These are phyloP conservation scores for Linnemannia zychae DNA, from an alignment of 192 early-diverging fungal species.

Conservation along the genomic window DNA sequence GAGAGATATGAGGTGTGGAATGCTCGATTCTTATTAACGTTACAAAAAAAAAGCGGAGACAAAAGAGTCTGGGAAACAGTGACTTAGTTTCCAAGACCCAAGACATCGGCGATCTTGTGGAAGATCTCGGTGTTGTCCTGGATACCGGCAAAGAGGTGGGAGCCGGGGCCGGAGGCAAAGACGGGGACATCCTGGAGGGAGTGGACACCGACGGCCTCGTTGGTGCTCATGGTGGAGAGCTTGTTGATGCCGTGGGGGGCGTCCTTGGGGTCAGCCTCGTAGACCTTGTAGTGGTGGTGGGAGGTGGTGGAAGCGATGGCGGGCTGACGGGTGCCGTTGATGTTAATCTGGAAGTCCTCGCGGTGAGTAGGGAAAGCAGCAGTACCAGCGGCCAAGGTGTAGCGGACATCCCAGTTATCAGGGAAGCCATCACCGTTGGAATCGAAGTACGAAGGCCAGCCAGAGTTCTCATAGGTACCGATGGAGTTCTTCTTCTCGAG, in stretches of 20 bases:
- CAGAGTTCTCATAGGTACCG: slow-evolving; percentile 65
- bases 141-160: slow-evolving; percentile 55
- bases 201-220: slow-evolving; percentile 57
- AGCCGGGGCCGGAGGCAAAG: slow-evolving; percentile 59
- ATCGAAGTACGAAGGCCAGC: slow-evolving; percentile 64
- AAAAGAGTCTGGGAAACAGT: background rate
- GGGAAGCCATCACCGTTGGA: slow-evolving; percentile 64
- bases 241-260: slow-evolving; percentile 39
- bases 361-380: slow-evolving; percentile 57
- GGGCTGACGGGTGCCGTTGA: slow-evolving; percentile 54
- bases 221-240: slow-evolving; percentile 31
- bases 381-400: slow-evolving; percentile 60
- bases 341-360: slow-evolving; percentile 61
- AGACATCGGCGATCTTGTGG: slow-evolving; percentile 63
- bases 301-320: slow-evolving; percentile 38
- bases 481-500: slow-evolving; percentile 59
- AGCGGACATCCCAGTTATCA: slow-evolving; percentile 60
- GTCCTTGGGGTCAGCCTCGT: slow-evolving; percentile 37
- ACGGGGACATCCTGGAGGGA: slow-evolving; percentile 65
- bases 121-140: slow-evolving; percentile 66
- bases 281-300: slow-evolving; percentile 45
- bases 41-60: background rate
- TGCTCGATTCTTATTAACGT: slow-evolving; percentile 12
- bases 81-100: slow-evolving; percentile 54
- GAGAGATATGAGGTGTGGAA: background rate